Conservation (phyloP, 23 red algal genomes). For the Gracilaria caudata region DNA sequence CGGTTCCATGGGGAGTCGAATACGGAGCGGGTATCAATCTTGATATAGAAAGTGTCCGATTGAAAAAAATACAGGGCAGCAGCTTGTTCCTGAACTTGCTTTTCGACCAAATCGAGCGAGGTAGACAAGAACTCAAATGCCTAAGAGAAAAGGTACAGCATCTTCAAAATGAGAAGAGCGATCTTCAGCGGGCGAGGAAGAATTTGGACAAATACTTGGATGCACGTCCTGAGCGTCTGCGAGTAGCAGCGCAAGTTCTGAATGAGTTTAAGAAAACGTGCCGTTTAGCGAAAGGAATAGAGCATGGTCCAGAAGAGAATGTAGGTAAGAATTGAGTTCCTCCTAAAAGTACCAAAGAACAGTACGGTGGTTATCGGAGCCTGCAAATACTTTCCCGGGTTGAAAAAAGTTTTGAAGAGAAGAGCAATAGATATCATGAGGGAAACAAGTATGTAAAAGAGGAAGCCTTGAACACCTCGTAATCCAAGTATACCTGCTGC, state of each 20-base stretch:
- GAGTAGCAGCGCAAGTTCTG: constrained; percentile 15
- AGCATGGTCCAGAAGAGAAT: constrained; percentile 63
- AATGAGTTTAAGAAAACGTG: constrained; percentile 18
- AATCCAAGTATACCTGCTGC: constrained; percentile 48
- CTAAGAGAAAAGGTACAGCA: background rate
- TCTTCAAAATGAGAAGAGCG: background rate
- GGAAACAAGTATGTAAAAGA: constrained; percentile 48
- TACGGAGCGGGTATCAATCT: constrained; percentile 24
- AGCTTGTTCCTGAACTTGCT: background rate
- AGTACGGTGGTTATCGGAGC: constrained; percentile 15
- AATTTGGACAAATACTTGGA: background rate
- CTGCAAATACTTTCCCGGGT: constrained; percentile 28
- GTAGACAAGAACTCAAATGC: background rate
- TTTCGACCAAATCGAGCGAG: background rate
- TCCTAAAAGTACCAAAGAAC: constrained; percentile 19
- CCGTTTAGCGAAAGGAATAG: constrained; percentile 54
- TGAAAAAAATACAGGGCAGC: background rate
- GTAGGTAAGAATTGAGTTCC: constrained; percentile 53
- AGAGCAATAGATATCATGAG: constrained; percentile 28
- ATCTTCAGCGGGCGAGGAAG: constrained; percentile 18
- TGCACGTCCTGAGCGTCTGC: constrained; percentile 3
- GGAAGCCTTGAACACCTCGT: constrained; percentile 28
- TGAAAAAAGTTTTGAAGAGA: constrained; percentile 41
- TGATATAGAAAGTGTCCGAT: constrained; percentile 14
- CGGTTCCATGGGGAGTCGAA: constrained; percentile 32